phyloP scores from a whole-genome alignment of 2,329 filamentous ascomycete species.

The Zymoseptoria ardabiliae region DNA sequence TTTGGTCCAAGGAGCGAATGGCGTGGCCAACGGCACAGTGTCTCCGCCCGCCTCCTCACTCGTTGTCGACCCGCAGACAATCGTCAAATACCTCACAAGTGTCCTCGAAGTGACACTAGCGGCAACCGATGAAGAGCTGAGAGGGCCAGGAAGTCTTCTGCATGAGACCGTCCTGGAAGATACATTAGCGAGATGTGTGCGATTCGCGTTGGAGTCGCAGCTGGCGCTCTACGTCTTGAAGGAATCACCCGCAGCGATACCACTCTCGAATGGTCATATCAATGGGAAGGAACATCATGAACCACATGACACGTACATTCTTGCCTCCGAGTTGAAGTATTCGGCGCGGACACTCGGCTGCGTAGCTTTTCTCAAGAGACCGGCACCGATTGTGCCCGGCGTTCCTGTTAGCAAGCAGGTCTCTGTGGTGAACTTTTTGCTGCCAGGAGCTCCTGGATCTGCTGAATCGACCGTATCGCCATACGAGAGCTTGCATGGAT shows the following conservation, averaged over 20 bases:
- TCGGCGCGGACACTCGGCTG: constrained; percentile 75
- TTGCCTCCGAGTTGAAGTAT: constrained; percentile 75
- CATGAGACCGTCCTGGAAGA: constrained; percentile 65
- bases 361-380: constrained; percentile 82
- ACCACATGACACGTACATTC: constrained; percentile 60
- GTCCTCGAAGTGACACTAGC: constrained; percentile 44
- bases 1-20: constrained; percentile 28
- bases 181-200: constrained; percentile 76
- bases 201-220: constrained; percentile 84
- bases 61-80: constrained; percentile 40
- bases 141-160: constrained; percentile 73
- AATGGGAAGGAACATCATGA: constrained; percentile 23
- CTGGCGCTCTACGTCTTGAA: constrained; percentile 88
- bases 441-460: constrained; percentile 60
- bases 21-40: constrained; percentile 26
- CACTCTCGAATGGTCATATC: constrained; percentile 43
- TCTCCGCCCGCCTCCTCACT: constrained; percentile 18
- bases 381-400: constrained; percentile 75
- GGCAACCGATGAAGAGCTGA: constrained; percentile 64
- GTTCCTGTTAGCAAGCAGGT: constrained; percentile 81
- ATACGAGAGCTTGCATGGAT: constrained; percentile 85
- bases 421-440: constrained; percentile 86
- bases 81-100: constrained; percentile 43
- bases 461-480: constrained; percentile 59
- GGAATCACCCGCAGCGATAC: constrained; percentile 49